Evolutionary conservation across 345 rosid genomes (phyloP).

Genomic region (Rubroshorea leprosula): DNA sequence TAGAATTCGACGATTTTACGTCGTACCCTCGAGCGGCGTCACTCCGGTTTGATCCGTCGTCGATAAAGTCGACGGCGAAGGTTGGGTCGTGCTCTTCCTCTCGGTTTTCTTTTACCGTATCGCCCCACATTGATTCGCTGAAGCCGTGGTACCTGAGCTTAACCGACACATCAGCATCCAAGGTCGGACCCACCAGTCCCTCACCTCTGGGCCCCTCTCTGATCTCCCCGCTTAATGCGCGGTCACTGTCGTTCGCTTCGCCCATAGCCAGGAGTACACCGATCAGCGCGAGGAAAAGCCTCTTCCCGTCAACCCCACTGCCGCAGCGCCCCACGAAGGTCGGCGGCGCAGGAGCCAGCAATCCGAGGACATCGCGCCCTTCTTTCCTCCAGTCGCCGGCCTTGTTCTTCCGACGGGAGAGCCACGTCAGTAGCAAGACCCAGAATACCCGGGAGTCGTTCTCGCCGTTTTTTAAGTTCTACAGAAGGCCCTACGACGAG

Average conservation of each 20-base stretch:
- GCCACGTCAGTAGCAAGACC: constrained; percentile 43
- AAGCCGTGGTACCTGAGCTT: constrained; percentile 93
- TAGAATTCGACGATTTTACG: constrained; percentile 56
- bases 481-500: constrained; percentile 86
- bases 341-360: constrained; percentile 16
- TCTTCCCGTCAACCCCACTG: constrained; percentile 77
- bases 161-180: constrained; percentile 50
- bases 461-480: constrained; percentile 63
- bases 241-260: constrained; percentile 79
- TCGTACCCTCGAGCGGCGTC: constrained; percentile 64
- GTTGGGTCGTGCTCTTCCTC: constrained; percentile 81
- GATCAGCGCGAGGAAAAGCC: constrained; percentile 40
- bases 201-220: constrained; percentile 42
- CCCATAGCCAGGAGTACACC: constrained; percentile 55
- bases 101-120: constrained; percentile 89
- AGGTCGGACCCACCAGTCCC: constrained; percentile 39
- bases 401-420: constrained; percentile 56
- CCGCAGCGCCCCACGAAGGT: constrained; percentile 46
- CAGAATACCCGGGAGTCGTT: constrained; percentile 75
- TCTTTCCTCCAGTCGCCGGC: constrained; percentile 95
- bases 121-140: constrained; percentile 76
- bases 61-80: constrained; percentile 57
- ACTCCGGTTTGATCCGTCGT: constrained; percentile 62
- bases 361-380: constrained; percentile 61
- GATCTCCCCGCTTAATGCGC: constrained; percentile 59